Evolutionary conservation across 495 filamentous ascomycete species (phyloP).

Genomic region (Penicilliopsis zonata): DNA sequence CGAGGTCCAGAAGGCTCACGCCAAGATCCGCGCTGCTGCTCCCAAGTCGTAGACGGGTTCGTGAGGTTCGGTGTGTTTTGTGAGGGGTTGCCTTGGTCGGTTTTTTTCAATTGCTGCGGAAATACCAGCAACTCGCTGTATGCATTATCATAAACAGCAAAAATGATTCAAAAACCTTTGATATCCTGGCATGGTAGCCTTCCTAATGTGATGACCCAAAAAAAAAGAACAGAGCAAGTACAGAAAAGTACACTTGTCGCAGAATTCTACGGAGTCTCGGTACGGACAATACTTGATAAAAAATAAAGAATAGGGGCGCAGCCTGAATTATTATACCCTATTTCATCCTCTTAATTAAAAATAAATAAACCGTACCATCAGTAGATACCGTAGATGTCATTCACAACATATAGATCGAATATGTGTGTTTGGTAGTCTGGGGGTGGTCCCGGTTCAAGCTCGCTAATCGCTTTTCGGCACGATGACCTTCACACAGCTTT

Average conservation of each 20-base stretch:
- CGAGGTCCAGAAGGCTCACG: constrained; percentile 86
- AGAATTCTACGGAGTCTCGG: neutral
- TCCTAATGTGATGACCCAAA: constrained; percentile 3
- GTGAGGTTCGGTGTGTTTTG: constrained; percentile 38
- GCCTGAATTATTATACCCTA: neutral
- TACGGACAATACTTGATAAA: too few relatives aligned
- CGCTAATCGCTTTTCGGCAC: constrained; percentile 38
- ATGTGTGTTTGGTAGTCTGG: constrained; percentile 18
- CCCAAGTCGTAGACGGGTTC: constrained; percentile 37
- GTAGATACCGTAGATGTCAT: constrained; percentile 2
- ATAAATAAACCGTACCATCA: too few relatives aligned
- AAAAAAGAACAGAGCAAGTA: neutral
- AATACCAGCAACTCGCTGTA: constrained; percentile 32
- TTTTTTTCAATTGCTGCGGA: constrained; percentile 36
- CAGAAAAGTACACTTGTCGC: neutral
- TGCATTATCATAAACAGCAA: constrained; percentile 36
- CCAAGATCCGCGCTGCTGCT: constrained; percentile 56
- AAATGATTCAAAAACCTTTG: constrained; percentile 38
- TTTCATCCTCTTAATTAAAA: constrained; percentile 3
- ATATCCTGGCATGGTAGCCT: constrained; percentile 25
- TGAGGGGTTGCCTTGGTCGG: constrained; percentile 36
- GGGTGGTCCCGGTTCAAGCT: constrained; percentile 31
- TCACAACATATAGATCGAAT: constrained; percentile 15
- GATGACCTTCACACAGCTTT: constrained; percentile 33
- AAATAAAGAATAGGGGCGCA: neutral